Percentiles rank a stretch among this genome's conserved stretches.
These are phyloP conservation scores for Mercurialis annua DNA, from an alignment of 345 rosid species.

Conservation along the genomic window DNA sequence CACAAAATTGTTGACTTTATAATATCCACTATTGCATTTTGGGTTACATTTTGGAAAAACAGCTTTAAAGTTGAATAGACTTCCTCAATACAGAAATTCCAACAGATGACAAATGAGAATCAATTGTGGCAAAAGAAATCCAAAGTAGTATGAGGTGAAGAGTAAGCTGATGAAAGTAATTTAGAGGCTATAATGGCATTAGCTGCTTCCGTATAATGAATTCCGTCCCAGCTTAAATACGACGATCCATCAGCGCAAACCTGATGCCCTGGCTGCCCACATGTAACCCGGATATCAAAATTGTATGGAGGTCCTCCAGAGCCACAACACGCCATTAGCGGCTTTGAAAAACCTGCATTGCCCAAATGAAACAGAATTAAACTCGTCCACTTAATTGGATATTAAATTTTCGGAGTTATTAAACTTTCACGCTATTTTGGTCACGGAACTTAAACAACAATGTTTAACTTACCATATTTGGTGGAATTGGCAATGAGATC, in stretches of 20 bases:
- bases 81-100: background rate
- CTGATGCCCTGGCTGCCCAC: constrained; percentile 50
- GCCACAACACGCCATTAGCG: constrained; percentile 84
- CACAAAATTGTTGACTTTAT: too few species aligned
- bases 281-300: constrained; percentile 54
- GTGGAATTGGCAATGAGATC: constrained; percentile 64
- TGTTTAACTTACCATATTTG: constrained; percentile 42
- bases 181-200: constrained; percentile 53
- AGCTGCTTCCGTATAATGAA: constrained; percentile 77
- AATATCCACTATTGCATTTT: too few species aligned
- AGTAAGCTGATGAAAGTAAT: constrained; percentile 54
- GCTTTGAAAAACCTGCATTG: constrained; percentile 57
- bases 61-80: background rate
- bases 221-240: constrained; percentile 71
- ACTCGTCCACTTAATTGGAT: background rate
- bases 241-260: constrained; percentile 48
- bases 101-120: background rate
- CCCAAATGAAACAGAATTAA: background rate
- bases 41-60: background rate
- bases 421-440: too few species aligned
- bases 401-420: too few species aligned
- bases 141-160: constrained; percentile 46
- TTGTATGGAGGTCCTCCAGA: constrained; percentile 86
- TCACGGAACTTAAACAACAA: background rate
- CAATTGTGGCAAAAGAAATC: constrained; percentile 50